Evolutionary conservation across 768 basidiomycete genomes (phyloP).

Genomic region (Lactarius pseudohatsudake): DNA sequence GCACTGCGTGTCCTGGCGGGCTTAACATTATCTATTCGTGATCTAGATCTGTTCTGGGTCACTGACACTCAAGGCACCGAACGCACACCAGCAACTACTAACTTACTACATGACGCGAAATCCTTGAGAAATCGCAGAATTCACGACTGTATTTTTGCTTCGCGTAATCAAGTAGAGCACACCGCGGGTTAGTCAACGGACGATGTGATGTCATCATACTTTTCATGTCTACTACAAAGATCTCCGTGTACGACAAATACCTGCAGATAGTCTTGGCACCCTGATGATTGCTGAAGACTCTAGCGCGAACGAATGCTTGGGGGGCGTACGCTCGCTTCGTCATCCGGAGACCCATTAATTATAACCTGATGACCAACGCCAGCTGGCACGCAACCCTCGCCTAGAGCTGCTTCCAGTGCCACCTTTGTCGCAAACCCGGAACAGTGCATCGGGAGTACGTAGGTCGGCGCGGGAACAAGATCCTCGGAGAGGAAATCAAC

Average conservation of each 20-base stretch:
- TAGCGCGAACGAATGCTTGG: constrained; percentile 16
- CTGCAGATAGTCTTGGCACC: background rate
- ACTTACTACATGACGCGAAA: too few relatives aligned
- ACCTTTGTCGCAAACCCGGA: constrained; percentile 77
- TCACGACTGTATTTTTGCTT: too few relatives aligned
- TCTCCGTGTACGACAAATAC: background rate
- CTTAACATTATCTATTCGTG: too few relatives aligned
- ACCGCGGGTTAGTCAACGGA: too few relatives aligned
- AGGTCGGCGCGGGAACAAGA: constrained; percentile 62
- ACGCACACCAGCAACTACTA: too few relatives aligned
- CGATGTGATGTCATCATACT: too few relatives aligned
- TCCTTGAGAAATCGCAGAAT: too few relatives aligned
- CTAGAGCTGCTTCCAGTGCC: constrained; percentile 65
- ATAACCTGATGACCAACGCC: constrained; percentile 70
- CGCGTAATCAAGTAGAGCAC: too few relatives aligned
- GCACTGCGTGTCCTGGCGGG: too few relatives aligned
- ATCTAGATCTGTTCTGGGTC: too few relatives aligned
- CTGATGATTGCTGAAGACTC: background rate
- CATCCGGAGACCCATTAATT: constrained; percentile 47
- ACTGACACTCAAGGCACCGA: too few relatives aligned
- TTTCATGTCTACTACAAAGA: too few relatives aligned
- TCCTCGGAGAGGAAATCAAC: constrained; percentile 65
- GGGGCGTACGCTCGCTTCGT: constrained; percentile 35
- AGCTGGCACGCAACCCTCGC: constrained; percentile 74
- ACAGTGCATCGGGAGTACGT: constrained; percentile 83